Evolutionary conservation across 208 protist species (phyloP).

Genomic region (Leishmania braziliensis): DNA sequence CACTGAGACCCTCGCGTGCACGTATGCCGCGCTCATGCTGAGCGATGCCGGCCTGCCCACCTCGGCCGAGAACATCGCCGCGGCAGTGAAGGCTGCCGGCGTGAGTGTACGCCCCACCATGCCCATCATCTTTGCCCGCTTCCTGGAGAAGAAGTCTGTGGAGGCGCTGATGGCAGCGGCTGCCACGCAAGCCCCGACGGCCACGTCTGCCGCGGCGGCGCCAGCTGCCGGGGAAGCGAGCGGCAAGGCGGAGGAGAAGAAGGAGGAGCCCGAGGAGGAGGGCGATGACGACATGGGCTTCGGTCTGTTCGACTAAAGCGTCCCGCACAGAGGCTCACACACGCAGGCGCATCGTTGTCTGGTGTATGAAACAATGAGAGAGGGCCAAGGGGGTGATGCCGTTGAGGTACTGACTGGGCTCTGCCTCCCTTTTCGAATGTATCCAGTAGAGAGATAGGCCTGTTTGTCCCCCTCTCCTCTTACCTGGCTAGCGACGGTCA

Average conservation of each 20-base stretch:
- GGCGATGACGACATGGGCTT: slow-evolving; percentile 92
- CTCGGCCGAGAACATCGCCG: slow-evolving; percentile 77
- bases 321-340: not conserved
- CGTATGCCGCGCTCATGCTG: slow-evolving; percentile 83
- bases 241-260: slow-evolving; percentile 41
- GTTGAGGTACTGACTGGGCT: not conserved
- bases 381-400: too few relatives aligned
- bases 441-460: not conserved
- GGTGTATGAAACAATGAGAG: not conserved
- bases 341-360: not conserved
- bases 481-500: not conserved
- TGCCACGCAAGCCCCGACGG: slow-evolving; percentile 44
- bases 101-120: slow-evolving; percentile 71
- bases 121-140: slow-evolving; percentile 83
- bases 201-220: slow-evolving; percentile 40
- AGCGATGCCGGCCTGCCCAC: slow-evolving; percentile 71
- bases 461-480: not conserved
- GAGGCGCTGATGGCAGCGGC: slow-evolving; percentile 67
- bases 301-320: slow-evolving; percentile 89
- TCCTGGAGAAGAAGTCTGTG: slow-evolving; percentile 83
- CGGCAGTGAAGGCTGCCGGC: slow-evolving; percentile 70
- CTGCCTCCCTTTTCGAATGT: not conserved
- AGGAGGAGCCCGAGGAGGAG: slow-evolving; percentile 72
- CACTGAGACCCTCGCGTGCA: slow-evolving; percentile 79
- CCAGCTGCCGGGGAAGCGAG: slow-evolving; percentile 51